Evolutionary conservation across 2,329 filamentous ascomycete genomes (phyloP), one percentile per base, ranked within the genome.

Genomic region (Chlorencoelia australis): DNA sequence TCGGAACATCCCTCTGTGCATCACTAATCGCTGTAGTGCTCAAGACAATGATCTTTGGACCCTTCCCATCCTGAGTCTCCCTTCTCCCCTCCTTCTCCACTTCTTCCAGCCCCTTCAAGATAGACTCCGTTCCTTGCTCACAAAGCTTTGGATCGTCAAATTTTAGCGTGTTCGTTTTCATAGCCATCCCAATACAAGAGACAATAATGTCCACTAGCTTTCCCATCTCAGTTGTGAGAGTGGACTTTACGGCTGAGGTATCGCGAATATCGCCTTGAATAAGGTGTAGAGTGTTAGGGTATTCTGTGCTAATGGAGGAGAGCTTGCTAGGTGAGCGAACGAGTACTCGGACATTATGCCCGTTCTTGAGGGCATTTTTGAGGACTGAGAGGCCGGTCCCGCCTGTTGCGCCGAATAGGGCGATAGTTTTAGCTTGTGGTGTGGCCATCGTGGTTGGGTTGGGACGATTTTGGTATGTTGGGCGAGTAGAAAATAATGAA

Each of bases 11-110:
- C 1, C 63, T 48, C 5, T 52, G 60, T 21, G 47, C 33, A 7
- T 51, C 40, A 15, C 48, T 58, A 29, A 69, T 57, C 21, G 68
- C 68, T 1, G 63, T 68, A 15, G 60, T 61, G 46, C 60, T 62
- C 30, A 66, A 39, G 1, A 52, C 60, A 2, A 62, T 45, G 18
- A 69, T 48, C 15, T 56, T 46, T 2, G 66, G 65, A 6, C 45
- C 57, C 17, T 7, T 7, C 21, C 21, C 11, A 24, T n/a, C n/a
- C n/a, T n/a, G n/a, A n/a, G n/a, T n/a, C n/a, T n/a, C n/a, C n/a
- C n/a, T n/a, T n/a, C n/a, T n/a, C n/a, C n/a, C n/a, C n/a, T n/a
- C n/a, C n/a, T n/a, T n/a, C n/a, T n/a, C n/a, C n/a, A n/a, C n/a
- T n/a, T n/a, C n/a, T n/a, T n/a, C n/a, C n/a, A 24, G 21, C 11